A percentile compares a stretch with the other conserved stretches of the same genome.
Conservation (phyloP, 805 yeast species). For the Clavispora carvajalis region DNA sequence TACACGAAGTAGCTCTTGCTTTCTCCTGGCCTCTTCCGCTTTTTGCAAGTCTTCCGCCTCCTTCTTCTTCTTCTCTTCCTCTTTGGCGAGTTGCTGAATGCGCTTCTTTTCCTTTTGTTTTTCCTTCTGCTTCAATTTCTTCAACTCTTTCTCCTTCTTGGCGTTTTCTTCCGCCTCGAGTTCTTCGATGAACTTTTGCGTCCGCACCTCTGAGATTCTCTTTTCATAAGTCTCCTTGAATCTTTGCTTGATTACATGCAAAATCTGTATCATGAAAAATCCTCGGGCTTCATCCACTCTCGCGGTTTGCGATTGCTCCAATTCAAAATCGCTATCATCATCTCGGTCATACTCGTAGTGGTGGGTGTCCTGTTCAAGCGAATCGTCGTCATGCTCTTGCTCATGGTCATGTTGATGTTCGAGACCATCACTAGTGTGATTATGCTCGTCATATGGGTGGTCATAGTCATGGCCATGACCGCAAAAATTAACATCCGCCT, state of each 20-base stretch:
- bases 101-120: slow-evolving; percentile 68
- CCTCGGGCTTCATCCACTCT: slow-evolving; percentile 74
- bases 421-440: too few relatives aligned
- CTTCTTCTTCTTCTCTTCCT: slow-evolving; percentile 52
- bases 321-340: slow-evolving; percentile 25
- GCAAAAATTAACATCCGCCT: slow-evolving; percentile 24
- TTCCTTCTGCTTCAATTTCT: slow-evolving; percentile 60
- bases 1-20: slow-evolving; percentile 30
- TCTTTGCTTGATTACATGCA: slow-evolving; percentile 69
- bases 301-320: slow-evolving; percentile 47
- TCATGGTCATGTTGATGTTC: slow-evolving; percentile 9
- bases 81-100: slow-evolving; percentile 55
- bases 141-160: slow-evolving; percentile 60
- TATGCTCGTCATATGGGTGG: too few relatives aligned
- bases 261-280: slow-evolving; percentile 73
- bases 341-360: slow-evolving; percentile 6
- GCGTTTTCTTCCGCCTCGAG: slow-evolving; percentile 64
- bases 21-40: slow-evolving; percentile 23
- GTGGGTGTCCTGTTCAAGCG: slow-evolving; percentile 1
- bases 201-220: slow-evolving; percentile 71
- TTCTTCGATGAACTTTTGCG: slow-evolving; percentile 57
- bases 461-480: slow-evolving; percentile 25
- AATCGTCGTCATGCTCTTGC: slow-evolving; percentile 22
- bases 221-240: slow-evolving; percentile 74
- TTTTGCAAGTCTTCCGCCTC: slow-evolving; percentile 47